Base-by-base conservation (phyloP, 371 early-diverging fungal species). In the Haplosporangium sp. region DNA sequence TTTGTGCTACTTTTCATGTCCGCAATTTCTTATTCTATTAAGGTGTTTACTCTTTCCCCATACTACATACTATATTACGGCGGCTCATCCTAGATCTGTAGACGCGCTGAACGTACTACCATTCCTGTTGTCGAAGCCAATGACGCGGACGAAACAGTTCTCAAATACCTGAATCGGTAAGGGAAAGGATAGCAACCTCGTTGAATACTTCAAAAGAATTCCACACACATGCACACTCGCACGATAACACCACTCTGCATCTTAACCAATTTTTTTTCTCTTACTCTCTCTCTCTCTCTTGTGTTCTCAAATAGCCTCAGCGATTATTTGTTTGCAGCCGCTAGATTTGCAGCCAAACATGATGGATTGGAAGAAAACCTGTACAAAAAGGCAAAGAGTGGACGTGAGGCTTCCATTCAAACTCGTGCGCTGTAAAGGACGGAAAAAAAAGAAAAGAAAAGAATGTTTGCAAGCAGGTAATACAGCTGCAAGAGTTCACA, bases 261-360 rank as follows among this genome's bases (percentile, higher is more conserved):
- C 21, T 21, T 14, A 46, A 2, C 18, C 12, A 41, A 6, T 20
- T 42, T n/a, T 48, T n/a, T 21, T 7, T 11, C 37, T 37, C 36
- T 16, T 62, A 50, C 70, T 16, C 48, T 67, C 40, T 59, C 55
- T 59, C 18, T 36, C 16, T 7, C 5, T 13, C 71, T 69, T 84
- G 42, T 64, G n/a, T 29, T 29, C 29, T 29, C 38, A 20, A 29
- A 5, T 80, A 94, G 96, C 42, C 85, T 97, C 66, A 94, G 95
- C 75, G 98, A 97, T 77, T 96, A 88, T 68, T 76, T 97, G 53
- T 97, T 96, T 81, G 91, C 88, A 16, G 94, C 95, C 4, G 97
- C 95, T 3, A 83, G 97, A 51, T 94, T 84, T 79, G 90, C 91
- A 16, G 93, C 95, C 0, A 88, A 86, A 81, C 74, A 84, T 37